A percentile compares a stretch with the other conserved stretches of the same genome.
Evolutionary conservation across 73 alveolate genomes (phyloP).

Genomic region (Paramecium sexaurelia): DNA sequence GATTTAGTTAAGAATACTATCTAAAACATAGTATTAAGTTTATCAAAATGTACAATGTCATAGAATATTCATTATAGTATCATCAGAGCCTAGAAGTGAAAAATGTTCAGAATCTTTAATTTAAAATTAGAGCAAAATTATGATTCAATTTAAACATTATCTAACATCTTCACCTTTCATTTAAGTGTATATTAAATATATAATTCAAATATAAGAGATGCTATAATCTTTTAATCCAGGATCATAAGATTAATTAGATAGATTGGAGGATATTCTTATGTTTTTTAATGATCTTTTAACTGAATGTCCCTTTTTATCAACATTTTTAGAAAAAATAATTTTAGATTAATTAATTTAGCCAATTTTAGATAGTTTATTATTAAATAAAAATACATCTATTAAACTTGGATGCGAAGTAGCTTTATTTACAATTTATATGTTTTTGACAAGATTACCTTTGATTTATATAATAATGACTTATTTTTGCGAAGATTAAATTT

Average conservation of each 20-base stretch:
- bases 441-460: neutral
- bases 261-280: neutral
- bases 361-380: neutral
- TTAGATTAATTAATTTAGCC: neutral
- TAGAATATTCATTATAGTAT: neutral
- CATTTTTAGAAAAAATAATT: neutral
- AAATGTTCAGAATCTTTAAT: neutral
- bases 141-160: neutral
- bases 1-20: neutral
- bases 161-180: neutral
- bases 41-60: neutral
- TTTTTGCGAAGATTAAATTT: neutral
- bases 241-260: neutral
- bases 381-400: neutral
- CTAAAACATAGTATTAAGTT: neutral
- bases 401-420: neutral
- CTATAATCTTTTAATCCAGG: neutral
- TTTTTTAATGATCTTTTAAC: neutral
- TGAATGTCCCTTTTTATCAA: conserved; percentile 4
- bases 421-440: neutral
- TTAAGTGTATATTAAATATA: neutral
- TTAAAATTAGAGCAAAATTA: neutral
- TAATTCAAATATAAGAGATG: neutral
- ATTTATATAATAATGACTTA: neutral
- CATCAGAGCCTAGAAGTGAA: neutral